phyloP scores from a whole-genome alignment of 225 moss, liverwort and hornwort genomes.

The Ulota crispa region DNA sequence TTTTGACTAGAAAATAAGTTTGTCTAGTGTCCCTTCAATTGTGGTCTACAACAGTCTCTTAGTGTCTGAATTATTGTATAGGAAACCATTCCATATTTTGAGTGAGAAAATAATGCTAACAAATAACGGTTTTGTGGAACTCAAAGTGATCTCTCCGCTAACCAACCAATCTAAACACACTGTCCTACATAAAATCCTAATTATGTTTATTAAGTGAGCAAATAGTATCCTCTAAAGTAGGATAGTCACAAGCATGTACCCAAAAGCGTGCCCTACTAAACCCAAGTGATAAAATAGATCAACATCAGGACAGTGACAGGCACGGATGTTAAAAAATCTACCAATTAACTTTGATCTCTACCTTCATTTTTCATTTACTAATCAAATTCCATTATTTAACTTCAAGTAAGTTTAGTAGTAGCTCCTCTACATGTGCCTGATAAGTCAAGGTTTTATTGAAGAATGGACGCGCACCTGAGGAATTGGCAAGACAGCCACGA shows the following conservation, averaged over 20 bases:
- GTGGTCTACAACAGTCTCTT: neutral
- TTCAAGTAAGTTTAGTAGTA: neutral
- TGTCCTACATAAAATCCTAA: too few species aligned
- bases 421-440: too few species aligned
- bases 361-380: too few species aligned
- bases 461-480: slow-evolving; percentile 40
- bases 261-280: too few species aligned
- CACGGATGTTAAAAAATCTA: too few species aligned
- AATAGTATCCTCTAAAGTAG: neutral
- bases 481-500: slow-evolving; percentile 56
- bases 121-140: neutral
- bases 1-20: neutral
- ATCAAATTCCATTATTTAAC: neutral
- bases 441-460: neutral
- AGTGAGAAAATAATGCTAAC: neutral
- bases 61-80: neutral
- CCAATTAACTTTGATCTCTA: too few species aligned
- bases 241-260: too few species aligned
- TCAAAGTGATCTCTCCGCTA: neutral
- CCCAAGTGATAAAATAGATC: too few species aligned
- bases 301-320: too few species aligned
- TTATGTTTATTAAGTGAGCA: neutral
- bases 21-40: neutral
- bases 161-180: neutral
- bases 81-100: neutral